Conservation (phyloP, 192 early-diverging fungal genomes). For the Chytriomyces hyalinus region DNA sequence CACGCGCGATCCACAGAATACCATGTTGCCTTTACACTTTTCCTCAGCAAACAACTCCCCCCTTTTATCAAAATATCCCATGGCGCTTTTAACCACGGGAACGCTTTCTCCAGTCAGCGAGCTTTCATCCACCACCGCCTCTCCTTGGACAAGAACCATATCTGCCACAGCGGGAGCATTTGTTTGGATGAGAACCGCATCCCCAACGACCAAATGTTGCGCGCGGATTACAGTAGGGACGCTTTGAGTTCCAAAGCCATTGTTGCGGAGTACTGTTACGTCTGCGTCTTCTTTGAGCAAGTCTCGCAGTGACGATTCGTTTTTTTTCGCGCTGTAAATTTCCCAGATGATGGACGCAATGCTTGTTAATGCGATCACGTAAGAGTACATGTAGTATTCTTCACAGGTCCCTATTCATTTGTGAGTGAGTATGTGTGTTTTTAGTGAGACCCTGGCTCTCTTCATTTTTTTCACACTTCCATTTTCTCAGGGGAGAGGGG, state of each 20-base stretch:
- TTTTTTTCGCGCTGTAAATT: constrained; percentile 41
- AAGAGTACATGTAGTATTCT: constrained; percentile 45
- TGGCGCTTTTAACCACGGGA: constrained; percentile 40
- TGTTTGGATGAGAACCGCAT: constrained; percentile 42
- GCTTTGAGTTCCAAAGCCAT: not conserved
- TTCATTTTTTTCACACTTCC: constrained; percentile 19
- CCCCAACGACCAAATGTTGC: constrained; percentile 50
- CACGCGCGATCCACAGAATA: constrained; percentile 49
- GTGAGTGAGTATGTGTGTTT: not conserved
- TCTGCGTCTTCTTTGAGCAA: constrained; percentile 25
- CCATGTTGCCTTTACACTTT: constrained; percentile 35
- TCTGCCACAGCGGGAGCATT: constrained; percentile 35
- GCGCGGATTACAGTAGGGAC: constrained; percentile 16
- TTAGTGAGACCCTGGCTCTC: no score
- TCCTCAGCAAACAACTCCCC: constrained; percentile 10
- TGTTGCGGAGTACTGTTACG: constrained; percentile 19
- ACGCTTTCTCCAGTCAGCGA: constrained; percentile 51
- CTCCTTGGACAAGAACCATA: constrained; percentile 52
- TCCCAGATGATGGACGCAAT: constrained; percentile 51
- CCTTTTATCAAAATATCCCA: constrained; percentile 14
- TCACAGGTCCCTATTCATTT: constrained; percentile 41
- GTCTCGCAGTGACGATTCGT: constrained; percentile 44
- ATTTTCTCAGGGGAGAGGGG: not conserved
- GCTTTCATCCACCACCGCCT: constrained; percentile 45
- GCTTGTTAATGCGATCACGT: constrained; percentile 47